Evolutionary conservation across 352 stramenopile genomes (phyloP).

Genomic region (Phytophthora rubi): DNA sequence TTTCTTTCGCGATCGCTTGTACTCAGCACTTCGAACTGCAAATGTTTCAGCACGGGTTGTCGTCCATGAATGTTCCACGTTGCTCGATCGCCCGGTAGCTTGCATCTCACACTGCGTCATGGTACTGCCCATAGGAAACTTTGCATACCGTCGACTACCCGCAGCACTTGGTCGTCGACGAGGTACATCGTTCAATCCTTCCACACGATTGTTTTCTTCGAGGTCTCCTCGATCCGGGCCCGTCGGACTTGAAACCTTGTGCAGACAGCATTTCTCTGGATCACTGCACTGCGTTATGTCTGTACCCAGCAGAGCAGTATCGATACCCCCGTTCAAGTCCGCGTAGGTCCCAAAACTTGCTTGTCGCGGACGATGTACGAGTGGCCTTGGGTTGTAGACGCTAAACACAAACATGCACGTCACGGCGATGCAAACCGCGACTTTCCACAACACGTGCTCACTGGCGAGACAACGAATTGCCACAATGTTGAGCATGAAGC

Average conservation of each 20-base stretch:
- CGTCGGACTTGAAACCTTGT: conserved; percentile 35
- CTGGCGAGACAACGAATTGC: conserved; percentile 65
- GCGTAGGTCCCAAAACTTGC: conserved; percentile 15
- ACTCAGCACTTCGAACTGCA: conserved; percentile 71
- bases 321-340: conserved; percentile 17
- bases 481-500: conserved; percentile 82
- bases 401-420: conserved; percentile 52
- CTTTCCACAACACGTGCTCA: conserved; percentile 74
- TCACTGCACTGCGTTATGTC: conserved; percentile 47
- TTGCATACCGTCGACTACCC: conserved; percentile 35
- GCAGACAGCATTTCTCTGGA: conserved; percentile 60
- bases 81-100: conserved; percentile 52
- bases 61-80: conserved; percentile 62
- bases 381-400: conserved; percentile 57
- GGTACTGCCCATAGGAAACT: conserved; percentile 63
- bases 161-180: conserved; percentile 16
- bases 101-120: conserved; percentile 62
- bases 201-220: not conserved
- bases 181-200: conserved; percentile 6
- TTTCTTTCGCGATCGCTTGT: conserved; percentile 87
- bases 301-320: conserved; percentile 32
- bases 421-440: conserved; percentile 62
- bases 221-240: conserved; percentile 6
- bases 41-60: conserved; percentile 67
- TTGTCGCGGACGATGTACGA: conserved; percentile 10